Base-by-base conservation (phyloP, 345 rosid genomes). In the Ricinus communis region DNA sequence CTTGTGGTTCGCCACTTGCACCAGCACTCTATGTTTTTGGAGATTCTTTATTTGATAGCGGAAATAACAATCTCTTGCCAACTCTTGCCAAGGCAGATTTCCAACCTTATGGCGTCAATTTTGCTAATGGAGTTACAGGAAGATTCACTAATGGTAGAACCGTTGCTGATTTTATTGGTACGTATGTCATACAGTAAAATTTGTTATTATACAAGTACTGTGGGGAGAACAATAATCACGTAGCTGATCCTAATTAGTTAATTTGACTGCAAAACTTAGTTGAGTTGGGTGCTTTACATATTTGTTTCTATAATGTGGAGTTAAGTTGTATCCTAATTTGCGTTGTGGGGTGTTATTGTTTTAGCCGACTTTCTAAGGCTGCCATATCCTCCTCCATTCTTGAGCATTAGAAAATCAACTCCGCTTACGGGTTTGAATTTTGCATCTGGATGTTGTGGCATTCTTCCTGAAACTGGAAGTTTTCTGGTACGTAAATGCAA, bases 71-170 rank as follows among this genome's bases (percentile, higher is more conserved):
- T 63, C 16, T 65, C 41, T 53, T 85, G 61, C 81, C 84, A 13
- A 87, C 87, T 38, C 0, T 75, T 18, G 82, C 64, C 0, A 82
- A 24, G 65, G 89, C 84, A 11, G 57, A 85, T 66, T 85, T 47
- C 65, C 64, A 27, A 2, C 87, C 87, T 1, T 85, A 83, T 40
- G 89, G 86, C 8, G 31, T 21, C 0, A 62, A 80, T 70, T 87
- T 83, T 60, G 36, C 62, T 19, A 0, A 54, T 0, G 85, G 82
- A 24, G 30, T 47, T 41, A 80, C 87, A 4, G 86, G 89, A 18
- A 80, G 88, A 66, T 87, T 87, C 81, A 85, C 80, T 10, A 79
- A 87, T 56, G 85, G 88, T n/a, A 80, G 80, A 70, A 82, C 82
- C 0, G 61, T 83, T 0, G 66, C 80, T 0, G 86, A 87, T 67